Percentiles rank a stretch among this genome's conserved stretches.
Evolutionary conservation across 306 rosid species (phyloP).

Genomic region (Cajanus cajan): DNA sequence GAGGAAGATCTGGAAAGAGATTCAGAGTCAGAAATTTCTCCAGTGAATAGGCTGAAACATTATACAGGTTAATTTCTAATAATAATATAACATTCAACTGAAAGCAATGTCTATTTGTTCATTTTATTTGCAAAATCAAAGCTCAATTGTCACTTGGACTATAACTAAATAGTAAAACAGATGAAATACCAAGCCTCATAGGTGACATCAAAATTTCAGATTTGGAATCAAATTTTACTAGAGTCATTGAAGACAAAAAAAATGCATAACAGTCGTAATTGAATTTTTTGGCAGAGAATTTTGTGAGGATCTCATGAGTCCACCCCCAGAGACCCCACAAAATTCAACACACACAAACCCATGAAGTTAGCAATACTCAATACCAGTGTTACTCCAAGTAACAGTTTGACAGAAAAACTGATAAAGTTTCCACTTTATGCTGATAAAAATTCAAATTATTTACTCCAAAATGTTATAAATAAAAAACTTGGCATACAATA

Average conservation of each 20-base stretch:
- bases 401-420: background rate
- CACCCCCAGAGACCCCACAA: too few relatives aligned
- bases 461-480: background rate
- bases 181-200: background rate
- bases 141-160: too few relatives aligned
- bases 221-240: background rate
- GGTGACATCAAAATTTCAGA: background rate
- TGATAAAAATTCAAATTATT: background rate
- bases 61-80: background rate
- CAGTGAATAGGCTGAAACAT: background rate
- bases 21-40: slow-evolving; percentile 24
- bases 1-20: slow-evolving; percentile 65
- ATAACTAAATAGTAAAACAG: background rate
- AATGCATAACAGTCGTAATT: background rate
- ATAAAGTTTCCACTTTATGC: background rate
- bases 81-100: background rate
- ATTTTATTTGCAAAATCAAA: too few relatives aligned
- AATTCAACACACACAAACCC: background rate
- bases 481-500: background rate
- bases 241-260: background rate
- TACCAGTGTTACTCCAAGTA: background rate
- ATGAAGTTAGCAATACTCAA: background rate
- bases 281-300: background rate
- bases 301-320: background rate
- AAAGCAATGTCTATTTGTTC: slow-evolving; percentile 10